Evolutionary conservation across 2,329 filamentous ascomycete species (phyloP).

Genomic region (Aspergillus novoparasiticus): DNA sequence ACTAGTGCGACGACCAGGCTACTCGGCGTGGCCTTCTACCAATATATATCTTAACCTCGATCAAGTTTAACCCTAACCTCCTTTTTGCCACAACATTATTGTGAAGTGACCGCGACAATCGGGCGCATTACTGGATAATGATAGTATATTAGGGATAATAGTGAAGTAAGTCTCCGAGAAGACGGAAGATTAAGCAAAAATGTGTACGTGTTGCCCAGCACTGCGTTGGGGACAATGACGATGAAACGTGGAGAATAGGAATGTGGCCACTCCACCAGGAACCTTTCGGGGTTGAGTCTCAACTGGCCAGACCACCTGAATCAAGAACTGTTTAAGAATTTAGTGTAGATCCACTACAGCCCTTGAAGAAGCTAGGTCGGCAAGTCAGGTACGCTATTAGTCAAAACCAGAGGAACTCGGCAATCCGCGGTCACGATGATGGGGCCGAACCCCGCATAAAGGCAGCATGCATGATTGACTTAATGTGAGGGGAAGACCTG

Average conservation of each 20-base stretch:
- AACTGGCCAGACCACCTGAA: not conserved
- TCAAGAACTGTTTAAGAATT: not conserved
- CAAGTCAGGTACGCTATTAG: not conserved
- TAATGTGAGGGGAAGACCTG: not conserved
- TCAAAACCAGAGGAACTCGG: not conserved
- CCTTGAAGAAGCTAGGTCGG: not conserved
- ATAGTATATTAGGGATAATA: not conserved
- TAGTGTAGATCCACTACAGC: not conserved
- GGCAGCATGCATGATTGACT: not conserved
- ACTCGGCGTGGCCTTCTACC: not conserved
- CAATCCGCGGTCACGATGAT: constrained; percentile 1
- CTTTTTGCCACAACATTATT: not conserved
- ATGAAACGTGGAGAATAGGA: not conserved
- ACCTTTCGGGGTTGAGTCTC: not conserved
- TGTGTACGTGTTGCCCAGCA: too few species aligned
- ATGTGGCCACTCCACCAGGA: not conserved
- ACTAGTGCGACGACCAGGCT: too few species aligned
- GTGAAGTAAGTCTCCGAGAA: not conserved
- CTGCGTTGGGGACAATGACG: not conserved
- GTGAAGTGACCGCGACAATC: not conserved
- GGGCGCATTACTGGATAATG: not conserved
- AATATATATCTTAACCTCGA: not conserved
- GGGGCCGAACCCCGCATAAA: not conserved
- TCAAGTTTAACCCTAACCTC: not conserved
- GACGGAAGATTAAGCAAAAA: too few species aligned